Percentiles rank a stretch among this genome's conserved stretches.
Conservation (phyloP, 2,329 filamentous ascomycete species). For the Trichoderma asperellum region DNA sequence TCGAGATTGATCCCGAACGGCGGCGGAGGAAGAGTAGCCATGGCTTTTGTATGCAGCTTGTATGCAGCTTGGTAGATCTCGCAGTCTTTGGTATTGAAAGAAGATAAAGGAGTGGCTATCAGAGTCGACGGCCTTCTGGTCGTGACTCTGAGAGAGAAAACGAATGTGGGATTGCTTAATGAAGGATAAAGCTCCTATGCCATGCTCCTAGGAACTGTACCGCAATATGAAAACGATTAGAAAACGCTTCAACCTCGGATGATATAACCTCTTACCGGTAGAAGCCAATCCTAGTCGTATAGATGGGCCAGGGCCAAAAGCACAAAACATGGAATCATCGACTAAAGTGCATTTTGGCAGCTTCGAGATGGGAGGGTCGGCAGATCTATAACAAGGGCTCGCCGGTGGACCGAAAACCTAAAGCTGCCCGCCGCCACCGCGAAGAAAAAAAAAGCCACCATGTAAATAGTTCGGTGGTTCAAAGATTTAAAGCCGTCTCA, state of each 20-base stretch:
- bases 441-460: constrained; percentile 14
- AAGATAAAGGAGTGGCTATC: background rate
- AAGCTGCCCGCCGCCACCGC: constrained; percentile 11
- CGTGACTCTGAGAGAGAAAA: background rate
- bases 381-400: constrained; percentile 1
- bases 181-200: background rate
- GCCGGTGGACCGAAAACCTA: background rate
- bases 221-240: background rate
- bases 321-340: background rate
- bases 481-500: constrained; percentile 9
- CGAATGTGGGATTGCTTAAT: background rate
- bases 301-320: background rate
- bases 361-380: background rate
- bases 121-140: background rate
- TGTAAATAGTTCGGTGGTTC: constrained; percentile 8
- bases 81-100: background rate
- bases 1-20: constrained; percentile 33
- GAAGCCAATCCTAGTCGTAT: background rate
- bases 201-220: background rate
- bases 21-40: constrained; percentile 22
- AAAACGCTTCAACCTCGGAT: background rate
- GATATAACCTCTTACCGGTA: background rate
- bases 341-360: background rate
- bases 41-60: background rate
- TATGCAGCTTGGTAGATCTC: background rate